phyloP scores from a whole-genome alignment of 2,329 filamentous ascomycete genomes.

The Colletotrichum tanaceti region DNA sequence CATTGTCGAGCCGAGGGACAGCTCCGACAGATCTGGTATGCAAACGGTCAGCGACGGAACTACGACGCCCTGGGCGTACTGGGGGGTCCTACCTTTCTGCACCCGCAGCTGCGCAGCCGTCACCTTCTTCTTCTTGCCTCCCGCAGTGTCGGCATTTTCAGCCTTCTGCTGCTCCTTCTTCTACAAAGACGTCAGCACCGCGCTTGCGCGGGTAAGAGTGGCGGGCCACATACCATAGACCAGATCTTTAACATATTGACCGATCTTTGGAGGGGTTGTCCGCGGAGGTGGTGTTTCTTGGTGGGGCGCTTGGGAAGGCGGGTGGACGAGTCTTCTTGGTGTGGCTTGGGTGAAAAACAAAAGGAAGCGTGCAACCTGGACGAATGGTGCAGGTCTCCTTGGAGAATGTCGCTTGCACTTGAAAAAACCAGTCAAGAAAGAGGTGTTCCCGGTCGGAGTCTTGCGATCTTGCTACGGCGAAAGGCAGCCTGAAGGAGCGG shows the following conservation, averaged over 20 bases:
- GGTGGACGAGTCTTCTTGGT: neutral
- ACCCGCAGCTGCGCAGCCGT: conserved; percentile 95
- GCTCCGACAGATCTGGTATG: conserved; percentile 78
- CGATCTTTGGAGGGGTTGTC: conserved; percentile 24
- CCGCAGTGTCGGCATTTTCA: conserved; percentile 80
- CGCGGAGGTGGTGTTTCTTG: conserved; percentile 31
- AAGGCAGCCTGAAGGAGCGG: conserved; percentile 26
- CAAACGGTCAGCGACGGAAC: conserved; percentile 19
- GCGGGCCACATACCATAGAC: conserved; percentile 81
- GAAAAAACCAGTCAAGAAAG: neutral
- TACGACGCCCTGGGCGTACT: conserved; percentile 14
- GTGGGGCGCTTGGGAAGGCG: conserved; percentile 18
- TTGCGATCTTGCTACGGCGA: conserved; percentile 38
- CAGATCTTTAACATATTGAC: conserved; percentile 97
- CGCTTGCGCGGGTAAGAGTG: neutral
- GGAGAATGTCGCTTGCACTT: neutral
- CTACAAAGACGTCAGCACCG: conserved; percentile 57
- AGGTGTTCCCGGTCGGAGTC: conserved; percentile 1
- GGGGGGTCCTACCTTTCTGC: conserved; percentile 79
- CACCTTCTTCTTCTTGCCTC: conserved; percentile 97
- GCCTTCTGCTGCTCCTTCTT: conserved; percentile 98
- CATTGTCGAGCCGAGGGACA: conserved; percentile 84
- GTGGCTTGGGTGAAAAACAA: neutral
- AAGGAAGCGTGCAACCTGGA: neutral
- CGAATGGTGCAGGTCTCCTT: neutral